These are phyloP conservation scores for Hypoxylon sp. DNA, from an alignment of 2,329 filamentous ascomycete genomes.

Conservation along the genomic window DNA sequence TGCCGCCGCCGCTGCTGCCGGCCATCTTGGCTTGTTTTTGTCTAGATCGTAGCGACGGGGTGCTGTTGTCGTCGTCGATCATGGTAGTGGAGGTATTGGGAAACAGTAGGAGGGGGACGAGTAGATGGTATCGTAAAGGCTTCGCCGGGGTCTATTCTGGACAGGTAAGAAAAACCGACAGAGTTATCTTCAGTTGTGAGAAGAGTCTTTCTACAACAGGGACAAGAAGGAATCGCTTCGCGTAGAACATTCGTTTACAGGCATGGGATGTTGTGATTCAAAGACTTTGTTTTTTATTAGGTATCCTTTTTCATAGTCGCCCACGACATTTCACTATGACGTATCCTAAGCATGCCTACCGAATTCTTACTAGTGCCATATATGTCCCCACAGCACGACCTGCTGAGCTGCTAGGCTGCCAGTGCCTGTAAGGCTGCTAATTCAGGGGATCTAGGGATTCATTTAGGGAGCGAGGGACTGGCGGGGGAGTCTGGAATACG, in stretches of 20 bases:
- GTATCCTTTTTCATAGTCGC: neutral
- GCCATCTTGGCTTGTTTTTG: constrained; percentile 39
- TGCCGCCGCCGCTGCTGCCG: constrained; percentile 4
- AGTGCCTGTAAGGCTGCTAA: no score
- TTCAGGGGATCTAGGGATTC: neutral
- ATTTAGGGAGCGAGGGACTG: neutral
- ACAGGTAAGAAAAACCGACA: neutral
- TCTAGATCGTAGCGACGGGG: constrained; percentile 36
- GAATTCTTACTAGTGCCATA: neutral
- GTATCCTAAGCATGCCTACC: neutral
- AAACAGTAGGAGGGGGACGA: neutral
- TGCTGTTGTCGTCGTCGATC: constrained; percentile 35
- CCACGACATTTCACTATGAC: neutral
- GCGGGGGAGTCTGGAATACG: neutral
- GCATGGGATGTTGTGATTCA: neutral
- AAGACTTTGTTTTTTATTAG: neutral
- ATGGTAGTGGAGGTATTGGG: constrained; percentile 18
- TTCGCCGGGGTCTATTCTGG: neutral
- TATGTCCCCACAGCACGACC: no score
- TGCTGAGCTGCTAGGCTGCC: no score
- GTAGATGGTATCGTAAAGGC: neutral
- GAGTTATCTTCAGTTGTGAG: neutral
- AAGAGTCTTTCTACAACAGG: neutral
- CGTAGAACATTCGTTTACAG: neutral
- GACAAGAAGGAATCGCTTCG: neutral